A percentile compares a stretch with the other conserved stretches of the same genome.
These are phyloP conservation scores for Monilinia vaccinii-corymbosi DNA, from an alignment of 2,329 filamentous ascomycete genomes.

Conservation along the genomic window DNA sequence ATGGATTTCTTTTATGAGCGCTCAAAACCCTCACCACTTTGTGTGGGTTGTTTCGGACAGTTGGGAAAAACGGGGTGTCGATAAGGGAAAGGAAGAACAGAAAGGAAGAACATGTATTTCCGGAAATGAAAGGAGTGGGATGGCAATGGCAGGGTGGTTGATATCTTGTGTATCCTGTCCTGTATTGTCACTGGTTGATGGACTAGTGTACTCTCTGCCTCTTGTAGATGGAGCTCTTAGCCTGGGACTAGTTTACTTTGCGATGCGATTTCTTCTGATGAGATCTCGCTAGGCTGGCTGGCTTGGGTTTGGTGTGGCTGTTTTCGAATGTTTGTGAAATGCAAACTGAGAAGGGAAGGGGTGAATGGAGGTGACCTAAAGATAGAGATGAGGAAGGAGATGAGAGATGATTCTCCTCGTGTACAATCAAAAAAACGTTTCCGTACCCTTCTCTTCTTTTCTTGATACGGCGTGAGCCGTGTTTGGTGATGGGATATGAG, in stretches of 20 bases:
- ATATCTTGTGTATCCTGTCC: background rate
- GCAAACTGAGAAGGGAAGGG: background rate
- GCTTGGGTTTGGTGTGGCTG: background rate
- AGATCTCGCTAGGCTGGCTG: background rate
- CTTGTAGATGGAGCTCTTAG: constrained; percentile 1
- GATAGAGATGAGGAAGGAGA: background rate
- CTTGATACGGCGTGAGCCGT: background rate
- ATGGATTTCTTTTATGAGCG: constrained; percentile 11
- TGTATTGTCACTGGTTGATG: background rate
- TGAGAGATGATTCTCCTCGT: background rate
- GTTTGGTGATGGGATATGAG: background rate
- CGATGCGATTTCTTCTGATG: background rate
- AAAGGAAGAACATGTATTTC: constrained; percentile 1
- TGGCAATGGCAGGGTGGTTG: background rate
- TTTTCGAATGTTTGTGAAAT: background rate
- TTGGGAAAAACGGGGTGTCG: constrained; percentile 7
- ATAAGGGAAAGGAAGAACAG: constrained; percentile 2
- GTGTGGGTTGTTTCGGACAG: background rate
- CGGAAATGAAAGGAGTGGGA: background rate
- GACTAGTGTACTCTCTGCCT: constrained; percentile 5
- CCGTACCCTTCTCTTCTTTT: background rate
- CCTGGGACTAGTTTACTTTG: background rate
- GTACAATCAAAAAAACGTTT: constrained; percentile 9
- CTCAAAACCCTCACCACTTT: background rate
- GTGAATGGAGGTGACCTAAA: background rate